These are phyloP conservation scores for Aspergillus thermomutatus DNA, from an alignment of 2,329 filamentous ascomycete genomes.

Conservation along the genomic window DNA sequence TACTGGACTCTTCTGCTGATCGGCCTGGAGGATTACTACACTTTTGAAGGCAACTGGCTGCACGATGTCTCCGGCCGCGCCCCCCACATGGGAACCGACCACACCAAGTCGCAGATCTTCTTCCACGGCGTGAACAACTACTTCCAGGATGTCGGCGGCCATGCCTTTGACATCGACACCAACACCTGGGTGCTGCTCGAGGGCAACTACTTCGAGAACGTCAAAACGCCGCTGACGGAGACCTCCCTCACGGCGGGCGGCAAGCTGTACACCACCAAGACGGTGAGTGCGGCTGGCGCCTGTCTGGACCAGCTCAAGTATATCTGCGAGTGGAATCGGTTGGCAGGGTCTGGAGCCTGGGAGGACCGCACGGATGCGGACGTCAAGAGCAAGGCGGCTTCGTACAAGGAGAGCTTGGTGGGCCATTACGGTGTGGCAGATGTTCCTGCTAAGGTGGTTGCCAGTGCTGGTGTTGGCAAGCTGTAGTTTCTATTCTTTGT, in stretches of 20 bases:
- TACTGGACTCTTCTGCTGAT: conserved; percentile 45
- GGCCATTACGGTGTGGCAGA: conserved; percentile 7
- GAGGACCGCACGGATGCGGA: conserved; percentile 1
- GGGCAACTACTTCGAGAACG: conserved; percentile 58
- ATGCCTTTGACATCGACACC: conserved; percentile 55
- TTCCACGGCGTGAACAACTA: conserved; percentile 61
- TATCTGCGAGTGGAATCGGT: conserved; percentile 13
- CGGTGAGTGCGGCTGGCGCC: conserved; percentile 4
- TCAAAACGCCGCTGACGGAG: conserved; percentile 34
- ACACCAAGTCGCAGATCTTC: conserved; percentile 45
- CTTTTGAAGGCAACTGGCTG: conserved; percentile 8
- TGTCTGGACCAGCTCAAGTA: conserved; percentile 6
- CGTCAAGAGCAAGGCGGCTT: conserved; percentile 3
- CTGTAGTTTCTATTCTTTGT: neutral
- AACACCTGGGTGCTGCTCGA: conserved; percentile 51
- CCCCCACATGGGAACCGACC: conserved; percentile 9
- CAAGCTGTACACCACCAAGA: conserved; percentile 9
- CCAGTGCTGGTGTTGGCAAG: conserved; percentile 15
- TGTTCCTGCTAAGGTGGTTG: conserved; percentile 12
- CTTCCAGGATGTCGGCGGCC: conserved; percentile 54
- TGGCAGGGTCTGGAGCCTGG: conserved; percentile 7
- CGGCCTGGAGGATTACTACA: conserved; percentile 8
- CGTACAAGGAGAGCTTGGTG: conserved; percentile 6
- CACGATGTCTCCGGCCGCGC: conserved; percentile 9
- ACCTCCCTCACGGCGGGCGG: conserved; percentile 8